phyloP scores from a whole-genome alignment of 2,329 filamentous ascomycete species.

The Exophiala sideris region DNA sequence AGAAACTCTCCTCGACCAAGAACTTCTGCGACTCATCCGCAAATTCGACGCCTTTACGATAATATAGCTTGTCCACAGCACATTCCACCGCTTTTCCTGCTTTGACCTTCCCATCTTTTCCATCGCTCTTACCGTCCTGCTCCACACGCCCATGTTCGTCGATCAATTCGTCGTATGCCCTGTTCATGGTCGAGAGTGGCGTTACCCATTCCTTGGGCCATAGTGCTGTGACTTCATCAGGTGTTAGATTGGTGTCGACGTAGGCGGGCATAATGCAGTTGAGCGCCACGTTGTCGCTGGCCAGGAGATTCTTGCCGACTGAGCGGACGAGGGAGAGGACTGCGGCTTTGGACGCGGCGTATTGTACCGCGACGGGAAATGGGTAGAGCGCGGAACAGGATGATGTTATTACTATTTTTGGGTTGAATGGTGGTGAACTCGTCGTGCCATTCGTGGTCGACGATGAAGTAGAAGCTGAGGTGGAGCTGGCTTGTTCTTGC shows the following conservation, averaged over 20 bases:
- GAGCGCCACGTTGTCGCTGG: constrained; percentile 35
- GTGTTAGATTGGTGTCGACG: constrained; percentile 35
- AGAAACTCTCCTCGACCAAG: constrained; percentile 24
- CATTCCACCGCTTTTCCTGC: constrained; percentile 39
- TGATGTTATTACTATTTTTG: constrained; percentile 36
- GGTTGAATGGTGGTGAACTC: constrained; percentile 5
- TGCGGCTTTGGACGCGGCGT: constrained; percentile 43
- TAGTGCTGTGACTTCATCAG: constrained; percentile 27
- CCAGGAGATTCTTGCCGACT: constrained; percentile 29
- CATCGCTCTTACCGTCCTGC: constrained; percentile 15
- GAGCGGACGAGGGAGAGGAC: constrained; percentile 39
- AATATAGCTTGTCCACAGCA: constrained; percentile 39
- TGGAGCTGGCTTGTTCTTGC: neutral
- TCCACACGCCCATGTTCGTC: constrained; percentile 31
- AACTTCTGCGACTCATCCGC: constrained; percentile 41
- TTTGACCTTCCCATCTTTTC: constrained; percentile 12
- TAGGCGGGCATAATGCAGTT: constrained; percentile 37
- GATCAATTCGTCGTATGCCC: constrained; percentile 35
- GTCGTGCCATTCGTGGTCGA: neutral
- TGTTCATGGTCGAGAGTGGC: constrained; percentile 35
- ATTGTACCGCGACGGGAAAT: constrained; percentile 37
- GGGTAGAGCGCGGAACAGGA: constrained; percentile 35
- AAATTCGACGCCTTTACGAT: constrained; percentile 38
- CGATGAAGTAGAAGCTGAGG: too few species aligned
- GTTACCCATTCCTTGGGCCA: constrained; percentile 37